A percentile compares a stretch with the other conserved stretches of the same genome.
Evolutionary conservation across 1,284 basidiomycete genomes (phyloP).

Genomic region (Singerocomus inundabilis): DNA sequence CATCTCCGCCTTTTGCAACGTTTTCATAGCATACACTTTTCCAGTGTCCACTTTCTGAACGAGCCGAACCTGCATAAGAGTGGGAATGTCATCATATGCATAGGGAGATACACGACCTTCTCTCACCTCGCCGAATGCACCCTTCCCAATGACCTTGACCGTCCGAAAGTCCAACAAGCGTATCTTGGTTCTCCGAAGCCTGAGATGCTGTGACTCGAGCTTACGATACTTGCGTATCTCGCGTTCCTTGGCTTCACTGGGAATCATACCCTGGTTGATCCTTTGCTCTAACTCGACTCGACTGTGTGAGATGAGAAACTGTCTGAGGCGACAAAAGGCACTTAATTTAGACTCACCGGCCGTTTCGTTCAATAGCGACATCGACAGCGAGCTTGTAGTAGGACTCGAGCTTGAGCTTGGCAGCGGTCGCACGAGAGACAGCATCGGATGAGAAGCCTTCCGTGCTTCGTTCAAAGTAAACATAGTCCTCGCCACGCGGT

Average conservation of each 20-base stretch:
- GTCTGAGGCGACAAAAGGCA: conserved; percentile 10
- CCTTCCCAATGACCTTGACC: conserved; percentile 98
- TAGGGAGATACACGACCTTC: not conserved
- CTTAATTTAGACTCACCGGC: conserved; percentile 36
- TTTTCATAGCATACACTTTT: conserved; percentile 99
- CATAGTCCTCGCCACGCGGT: conserved; percentile 62
- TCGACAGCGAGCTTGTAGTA: conserved; percentile 96
- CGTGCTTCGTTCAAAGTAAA: conserved; percentile 93
- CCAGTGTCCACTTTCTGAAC: conserved; percentile 97
- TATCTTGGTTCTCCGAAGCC: conserved; percentile 89
- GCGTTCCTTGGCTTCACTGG: conserved; percentile 84
- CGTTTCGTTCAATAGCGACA: conserved; percentile 76
- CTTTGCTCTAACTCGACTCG: conserved; percentile 92
- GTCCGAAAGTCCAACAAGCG: conserved; percentile 94
- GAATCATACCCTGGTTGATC: conserved; percentile 72
- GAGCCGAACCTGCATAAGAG: conserved; percentile 69
- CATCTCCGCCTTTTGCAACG: conserved; percentile 97
- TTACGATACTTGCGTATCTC: conserved; percentile 90
- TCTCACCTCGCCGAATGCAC: conserved; percentile 91
- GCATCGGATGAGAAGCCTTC: conserved; percentile 84
- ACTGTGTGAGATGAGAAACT: conserved; percentile 41
- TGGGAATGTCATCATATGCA: not conserved
- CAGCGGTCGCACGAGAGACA: conserved; percentile 89
- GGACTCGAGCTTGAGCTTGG: conserved; percentile 96
- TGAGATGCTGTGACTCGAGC: conserved; percentile 88